Percentiles rank a stretch among this genome's conserved stretches.
Conservation (phyloP, 345 rosid species). For the Hibiscus mutabilis region DNA sequence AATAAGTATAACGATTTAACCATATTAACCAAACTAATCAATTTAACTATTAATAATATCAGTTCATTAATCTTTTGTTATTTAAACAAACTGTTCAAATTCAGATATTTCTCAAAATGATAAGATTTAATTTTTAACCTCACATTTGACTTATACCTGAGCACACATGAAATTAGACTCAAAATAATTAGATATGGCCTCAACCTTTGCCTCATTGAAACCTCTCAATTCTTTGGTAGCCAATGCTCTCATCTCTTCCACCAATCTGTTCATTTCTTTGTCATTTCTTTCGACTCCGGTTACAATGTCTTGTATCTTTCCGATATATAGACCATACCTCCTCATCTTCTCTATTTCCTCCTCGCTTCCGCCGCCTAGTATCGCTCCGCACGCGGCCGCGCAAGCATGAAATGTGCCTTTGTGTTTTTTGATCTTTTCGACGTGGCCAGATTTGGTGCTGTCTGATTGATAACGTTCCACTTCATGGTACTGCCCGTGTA, state of each 20-base stretch:
- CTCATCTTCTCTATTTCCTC: conserved; percentile 47
- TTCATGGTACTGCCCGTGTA: conserved; percentile 27
- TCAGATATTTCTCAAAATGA: no score
- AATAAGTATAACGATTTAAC: background rate
- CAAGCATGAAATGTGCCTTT: conserved; percentile 49
- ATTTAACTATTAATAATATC: no score
- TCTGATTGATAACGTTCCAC: background rate
- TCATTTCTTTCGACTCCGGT: background rate
- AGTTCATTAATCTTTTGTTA: no score
- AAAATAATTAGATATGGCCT: conserved; percentile 20
- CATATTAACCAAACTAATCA: no score
- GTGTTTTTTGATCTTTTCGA: conserved; percentile 21
- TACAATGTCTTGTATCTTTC: conserved; percentile 33
- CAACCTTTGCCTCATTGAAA: background rate
- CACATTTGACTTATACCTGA: background rate
- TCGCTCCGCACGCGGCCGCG: conserved; percentile 54
- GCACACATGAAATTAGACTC: background rate
- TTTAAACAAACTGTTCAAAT: no score
- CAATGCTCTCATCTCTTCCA: conserved; percentile 19
- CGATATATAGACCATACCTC: conserved; percentile 37
- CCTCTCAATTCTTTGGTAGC: background rate
- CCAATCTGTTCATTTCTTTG: background rate
- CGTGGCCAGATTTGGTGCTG: background rate
- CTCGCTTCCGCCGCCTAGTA: conserved; percentile 55
- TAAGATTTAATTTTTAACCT: no score